These are phyloP conservation scores for Seiridium cupressi DNA, from an alignment of 2,329 filamentous ascomycete genomes.

Conservation along the genomic window DNA sequence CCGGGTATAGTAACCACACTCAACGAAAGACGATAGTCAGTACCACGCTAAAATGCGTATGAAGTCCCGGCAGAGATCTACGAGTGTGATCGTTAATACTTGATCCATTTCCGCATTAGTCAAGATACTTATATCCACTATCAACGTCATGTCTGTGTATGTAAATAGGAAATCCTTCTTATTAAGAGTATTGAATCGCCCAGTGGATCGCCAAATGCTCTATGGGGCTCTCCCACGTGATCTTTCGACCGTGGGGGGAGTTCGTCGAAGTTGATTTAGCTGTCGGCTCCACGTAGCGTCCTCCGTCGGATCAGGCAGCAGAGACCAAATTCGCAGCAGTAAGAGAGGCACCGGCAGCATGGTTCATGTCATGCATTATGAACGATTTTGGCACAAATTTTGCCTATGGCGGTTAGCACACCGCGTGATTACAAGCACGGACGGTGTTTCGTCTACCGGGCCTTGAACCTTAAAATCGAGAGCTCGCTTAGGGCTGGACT, in stretches of 20 bases:
- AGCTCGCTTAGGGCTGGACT: neutral
- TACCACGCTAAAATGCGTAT: too few relatives aligned
- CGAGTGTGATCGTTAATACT: too few relatives aligned
- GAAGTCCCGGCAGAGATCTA: too few relatives aligned
- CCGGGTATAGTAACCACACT: too few relatives aligned
- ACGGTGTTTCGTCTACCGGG: neutral
- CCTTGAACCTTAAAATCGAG: neutral
- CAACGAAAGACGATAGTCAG: too few relatives aligned
- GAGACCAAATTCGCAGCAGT: neutral
- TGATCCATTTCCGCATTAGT: too few relatives aligned
- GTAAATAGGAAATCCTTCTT: neutral
- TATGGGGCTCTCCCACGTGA: neutral
- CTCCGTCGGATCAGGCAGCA: neutral
- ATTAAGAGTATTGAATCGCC: neutral
- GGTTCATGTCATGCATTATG: neutral
- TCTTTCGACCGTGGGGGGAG: neutral
- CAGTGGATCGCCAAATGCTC: neutral
- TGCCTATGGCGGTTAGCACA: neutral
- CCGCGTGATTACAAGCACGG: neutral
- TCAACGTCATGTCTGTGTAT: too few relatives aligned
- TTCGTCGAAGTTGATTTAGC: neutral
- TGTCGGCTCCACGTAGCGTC: too few relatives aligned
- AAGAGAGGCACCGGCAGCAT: neutral
- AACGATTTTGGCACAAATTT: neutral
- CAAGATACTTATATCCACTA: too few relatives aligned